These are phyloP conservation scores for Boletus sp. DNA, from an alignment of 1,284 basidiomycete genomes.

Conservation along the genomic window DNA sequence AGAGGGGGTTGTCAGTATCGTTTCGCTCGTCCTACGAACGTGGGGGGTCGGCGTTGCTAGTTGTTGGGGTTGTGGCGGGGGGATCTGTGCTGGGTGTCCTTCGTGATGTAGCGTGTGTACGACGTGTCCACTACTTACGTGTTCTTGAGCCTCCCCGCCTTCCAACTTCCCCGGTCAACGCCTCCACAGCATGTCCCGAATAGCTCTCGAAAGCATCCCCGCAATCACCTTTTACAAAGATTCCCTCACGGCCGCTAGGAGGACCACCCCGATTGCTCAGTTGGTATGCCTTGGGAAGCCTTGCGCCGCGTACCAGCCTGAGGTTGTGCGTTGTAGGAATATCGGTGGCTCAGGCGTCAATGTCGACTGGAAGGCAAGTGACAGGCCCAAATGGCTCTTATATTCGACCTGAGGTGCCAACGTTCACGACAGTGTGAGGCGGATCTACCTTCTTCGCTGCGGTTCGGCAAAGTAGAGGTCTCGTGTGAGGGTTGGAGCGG, in stretches of 20 bases:
- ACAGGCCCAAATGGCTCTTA: slow-evolving; percentile 4
- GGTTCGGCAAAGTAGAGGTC: slow-evolving; percentile 80
- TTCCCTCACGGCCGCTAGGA: slow-evolving; percentile 58
- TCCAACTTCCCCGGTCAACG: too few relatives aligned
- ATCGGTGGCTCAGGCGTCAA: slow-evolving; percentile 71
- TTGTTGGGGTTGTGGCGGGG: slow-evolving; percentile 80
- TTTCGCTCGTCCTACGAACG: slow-evolving; percentile 73
- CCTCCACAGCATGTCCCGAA: slow-evolving; percentile 52
- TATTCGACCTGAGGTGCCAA: slow-evolving; percentile 14
- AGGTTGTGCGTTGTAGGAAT: slow-evolving; percentile 82
- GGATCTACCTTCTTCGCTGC: slow-evolving; percentile 75
- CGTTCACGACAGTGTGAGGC: slow-evolving; percentile 67
- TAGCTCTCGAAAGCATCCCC: slow-evolving; percentile 65
- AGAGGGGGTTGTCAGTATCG: slow-evolving; percentile 85
- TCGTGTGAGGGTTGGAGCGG: slow-evolving; percentile 86
- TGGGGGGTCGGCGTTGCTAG: slow-evolving; percentile 71
- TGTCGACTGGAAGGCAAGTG: slow-evolving; percentile 78
- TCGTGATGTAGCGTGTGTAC: slow-evolving; percentile 24
- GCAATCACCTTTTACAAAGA: slow-evolving; percentile 80
- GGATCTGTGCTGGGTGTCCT: slow-evolving; percentile 68
- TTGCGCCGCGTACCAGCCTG: slow-evolving; percentile 74
- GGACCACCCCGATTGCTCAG: slow-evolving; percentile 70
- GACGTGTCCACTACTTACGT: slow-evolving; percentile 13
- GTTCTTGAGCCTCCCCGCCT: too few relatives aligned
- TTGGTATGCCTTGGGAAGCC: slow-evolving; percentile 77